Conservation (phyloP, 139 green algal genomes). For the Monoraphidium neglectum region DNA sequence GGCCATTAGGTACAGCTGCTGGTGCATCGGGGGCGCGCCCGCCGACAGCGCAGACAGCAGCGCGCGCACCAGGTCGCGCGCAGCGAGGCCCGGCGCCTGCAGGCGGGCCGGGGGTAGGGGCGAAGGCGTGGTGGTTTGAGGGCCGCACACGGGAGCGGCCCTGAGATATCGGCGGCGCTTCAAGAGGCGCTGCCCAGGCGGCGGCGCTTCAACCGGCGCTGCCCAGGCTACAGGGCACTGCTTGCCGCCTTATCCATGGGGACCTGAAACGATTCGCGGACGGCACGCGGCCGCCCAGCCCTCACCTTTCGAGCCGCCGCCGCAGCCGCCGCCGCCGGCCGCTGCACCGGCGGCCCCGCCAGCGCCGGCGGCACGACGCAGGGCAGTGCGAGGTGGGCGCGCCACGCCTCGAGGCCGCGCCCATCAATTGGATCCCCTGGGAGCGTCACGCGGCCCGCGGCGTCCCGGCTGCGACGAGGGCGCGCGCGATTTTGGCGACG, state of each 20-base stretch:
- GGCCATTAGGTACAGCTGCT: constrained; percentile 53
- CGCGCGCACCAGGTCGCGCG: constrained; percentile 19
- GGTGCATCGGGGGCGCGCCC: not conserved
- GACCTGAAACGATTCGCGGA: no score
- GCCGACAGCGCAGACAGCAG: constrained; percentile 14
- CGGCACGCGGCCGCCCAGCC: no score
- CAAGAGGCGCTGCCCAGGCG: no score
- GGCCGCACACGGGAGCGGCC: no score
- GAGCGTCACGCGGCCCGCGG: constrained; percentile 13
- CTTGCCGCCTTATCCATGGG: no score
- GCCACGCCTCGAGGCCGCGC: constrained; percentile 19
- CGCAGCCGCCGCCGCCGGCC: no score
- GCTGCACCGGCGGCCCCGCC: not conserved
- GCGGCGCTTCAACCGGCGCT: no score
- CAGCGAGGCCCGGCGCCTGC: not conserved
- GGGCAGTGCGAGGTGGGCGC: constrained; percentile 1
- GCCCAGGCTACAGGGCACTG: no score
- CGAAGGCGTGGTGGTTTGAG: no score
- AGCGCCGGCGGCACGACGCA: constrained; percentile 8
- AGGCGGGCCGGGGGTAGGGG: no score
- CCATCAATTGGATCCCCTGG: constrained; percentile 1
- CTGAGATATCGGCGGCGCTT: no score
- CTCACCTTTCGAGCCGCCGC: constrained; percentile 17
- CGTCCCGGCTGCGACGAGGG: constrained; percentile 5
- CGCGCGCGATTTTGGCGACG: no score